A percentile compares a stretch with the other conserved stretches of the same genome.
phyloP scores from a whole-genome alignment of 83 land plant genomes.

The Picea engelmannii region DNA sequence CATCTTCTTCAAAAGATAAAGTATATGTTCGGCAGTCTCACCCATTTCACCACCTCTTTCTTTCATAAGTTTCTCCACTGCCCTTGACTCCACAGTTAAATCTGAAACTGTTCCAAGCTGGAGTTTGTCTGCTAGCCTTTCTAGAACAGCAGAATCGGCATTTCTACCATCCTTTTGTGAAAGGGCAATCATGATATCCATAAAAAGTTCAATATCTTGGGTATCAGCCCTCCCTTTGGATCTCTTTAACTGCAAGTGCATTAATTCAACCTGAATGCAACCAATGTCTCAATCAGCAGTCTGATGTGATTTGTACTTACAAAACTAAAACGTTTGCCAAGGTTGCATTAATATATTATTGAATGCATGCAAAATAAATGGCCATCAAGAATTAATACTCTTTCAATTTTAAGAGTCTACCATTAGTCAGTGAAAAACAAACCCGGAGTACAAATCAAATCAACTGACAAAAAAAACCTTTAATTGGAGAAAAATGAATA shows the following conservation, averaged over 20 bases:
- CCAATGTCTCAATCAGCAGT: neutral
- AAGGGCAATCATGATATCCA: slow-evolving; percentile 62
- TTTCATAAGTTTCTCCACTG: slow-evolving; percentile 38
- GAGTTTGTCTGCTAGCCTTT: slow-evolving; percentile 59
- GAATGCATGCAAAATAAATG: neutral
- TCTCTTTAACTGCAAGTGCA: slow-evolving; percentile 51
- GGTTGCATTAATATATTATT: neutral
- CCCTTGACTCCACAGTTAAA: slow-evolving; percentile 39
- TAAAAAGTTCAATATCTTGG: slow-evolving; percentile 63
- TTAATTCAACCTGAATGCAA: neutral
- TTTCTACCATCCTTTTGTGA: slow-evolving; percentile 38
- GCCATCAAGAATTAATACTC: neutral
- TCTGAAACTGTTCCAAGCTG: slow-evolving; percentile 43
- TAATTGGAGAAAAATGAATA: neutral
- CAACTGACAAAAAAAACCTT: neutral
- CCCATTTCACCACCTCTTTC: slow-evolving; percentile 28
- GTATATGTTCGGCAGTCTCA: slow-evolving; percentile 39
- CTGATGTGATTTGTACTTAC: neutral
- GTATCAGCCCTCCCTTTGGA: slow-evolving; percentile 52
- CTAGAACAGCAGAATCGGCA: slow-evolving; percentile 47
- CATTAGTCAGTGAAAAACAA: neutral
- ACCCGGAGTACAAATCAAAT: neutral
- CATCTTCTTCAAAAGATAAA: slow-evolving; percentile 40
- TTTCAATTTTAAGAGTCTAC: neutral
- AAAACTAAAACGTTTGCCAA: neutral